Percentiles rank a stretch among this genome's conserved stretches.
phyloP scores from a whole-genome alignment of 768 basidiomycete species.

The Pisolithus albus region DNA sequence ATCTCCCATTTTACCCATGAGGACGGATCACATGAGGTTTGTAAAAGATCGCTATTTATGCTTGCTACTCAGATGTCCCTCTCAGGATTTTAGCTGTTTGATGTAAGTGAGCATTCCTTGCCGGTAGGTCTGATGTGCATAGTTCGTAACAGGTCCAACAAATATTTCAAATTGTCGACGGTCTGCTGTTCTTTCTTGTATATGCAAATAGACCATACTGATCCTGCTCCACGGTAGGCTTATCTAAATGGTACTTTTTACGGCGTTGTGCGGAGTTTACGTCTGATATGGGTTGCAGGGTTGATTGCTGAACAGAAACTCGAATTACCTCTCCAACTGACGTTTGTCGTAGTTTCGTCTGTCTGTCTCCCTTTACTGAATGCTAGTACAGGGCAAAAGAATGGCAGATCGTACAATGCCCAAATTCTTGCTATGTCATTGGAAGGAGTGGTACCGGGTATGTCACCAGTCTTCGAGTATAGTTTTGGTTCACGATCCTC shows the following conservation, averaged over 20 bases:
- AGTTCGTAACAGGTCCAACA: not conserved
- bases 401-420: conserved; percentile 48
- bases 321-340: conserved; percentile 2
- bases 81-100: not conserved
- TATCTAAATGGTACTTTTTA: conserved; percentile 1
- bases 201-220: too few relatives aligned
- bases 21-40: conserved; percentile 43
- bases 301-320: conserved; percentile 4
- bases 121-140: not conserved
- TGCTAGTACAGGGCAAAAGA: conserved; percentile 31
- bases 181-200: not conserved
- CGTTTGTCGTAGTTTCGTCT: conserved; percentile 10
- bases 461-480: conserved; percentile 5
- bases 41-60: not conserved
- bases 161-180: conserved; percentile 6
- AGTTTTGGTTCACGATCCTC: too few relatives aligned
- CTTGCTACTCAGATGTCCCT: not conserved
- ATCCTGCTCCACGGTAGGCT: not conserved
- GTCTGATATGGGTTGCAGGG: conserved; percentile 1
- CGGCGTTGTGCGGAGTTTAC: not conserved
- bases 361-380: conserved; percentile 4
- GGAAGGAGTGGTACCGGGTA: conserved; percentile 66
- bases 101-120: conserved; percentile 30
- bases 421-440: conserved; percentile 51
- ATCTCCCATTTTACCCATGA: conserved; percentile 27